Conservation (phyloP, 2,329 filamentous ascomycete species). For the Aspergillus carbonarius region DNA sequence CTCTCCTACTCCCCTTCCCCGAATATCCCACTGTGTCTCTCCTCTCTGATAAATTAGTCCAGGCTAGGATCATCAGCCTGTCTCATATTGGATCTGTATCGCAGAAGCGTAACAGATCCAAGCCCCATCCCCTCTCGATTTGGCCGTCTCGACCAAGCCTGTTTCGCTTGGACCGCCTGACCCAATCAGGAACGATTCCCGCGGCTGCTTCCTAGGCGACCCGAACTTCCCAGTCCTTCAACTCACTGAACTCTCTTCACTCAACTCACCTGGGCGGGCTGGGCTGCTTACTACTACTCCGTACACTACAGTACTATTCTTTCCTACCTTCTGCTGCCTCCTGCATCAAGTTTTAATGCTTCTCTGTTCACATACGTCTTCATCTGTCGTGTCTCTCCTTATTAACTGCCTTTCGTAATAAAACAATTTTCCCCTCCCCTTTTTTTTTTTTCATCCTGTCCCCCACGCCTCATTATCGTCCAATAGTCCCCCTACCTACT, state of each 20-base stretch:
- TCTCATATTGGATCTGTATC: neutral
- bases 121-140: neutral
- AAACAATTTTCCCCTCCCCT: neutral
- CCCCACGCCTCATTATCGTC: neutral
- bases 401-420: constrained; percentile 4
- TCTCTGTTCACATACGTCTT: constrained; percentile 8
- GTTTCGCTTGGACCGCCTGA: neutral
- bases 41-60: neutral
- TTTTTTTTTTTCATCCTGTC: neutral
- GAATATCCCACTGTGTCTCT: neutral
- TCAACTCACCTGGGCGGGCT: no score
- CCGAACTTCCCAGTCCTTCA: neutral
- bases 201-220: neutral
- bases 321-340: constrained; percentile 6
- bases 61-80: neutral
- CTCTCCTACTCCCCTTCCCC: no score
- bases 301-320: neutral
- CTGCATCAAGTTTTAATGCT: constrained; percentile 15
- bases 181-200: constrained; percentile 2
- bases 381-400: constrained; percentile 5
- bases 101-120: neutral
- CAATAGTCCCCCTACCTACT: neutral
- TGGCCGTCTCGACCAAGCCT: neutral
- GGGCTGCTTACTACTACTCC: constrained; percentile 1
- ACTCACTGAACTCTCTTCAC: no score